A percentile compares a stretch with the other conserved stretches of the same genome.
Conservation (phyloP, 2,329 filamentous ascomycete species). For the Mollisiaceae sp. region DNA sequence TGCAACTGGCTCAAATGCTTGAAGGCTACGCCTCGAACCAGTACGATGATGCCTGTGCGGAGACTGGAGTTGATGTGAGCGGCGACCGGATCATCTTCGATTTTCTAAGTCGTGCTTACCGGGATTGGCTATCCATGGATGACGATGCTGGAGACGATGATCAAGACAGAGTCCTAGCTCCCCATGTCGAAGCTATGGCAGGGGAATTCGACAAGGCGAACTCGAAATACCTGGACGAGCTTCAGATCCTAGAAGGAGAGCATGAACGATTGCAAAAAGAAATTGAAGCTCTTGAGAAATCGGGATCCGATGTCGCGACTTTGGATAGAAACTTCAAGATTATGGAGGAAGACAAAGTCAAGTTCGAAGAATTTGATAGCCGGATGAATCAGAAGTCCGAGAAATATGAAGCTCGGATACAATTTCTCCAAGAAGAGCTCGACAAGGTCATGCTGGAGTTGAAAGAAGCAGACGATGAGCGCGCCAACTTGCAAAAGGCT, state of each 20-base stretch:
- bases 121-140: conserved; percentile 91
- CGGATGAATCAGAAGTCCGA: conserved; percentile 83
- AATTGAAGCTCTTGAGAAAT: conserved; percentile 88
- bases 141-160: conserved; percentile 88
- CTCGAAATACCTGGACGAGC: conserved; percentile 80
- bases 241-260: conserved; percentile 85
- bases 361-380: conserved; percentile 94
- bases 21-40: conserved; percentile 78
- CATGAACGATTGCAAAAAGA: conserved; percentile 81
- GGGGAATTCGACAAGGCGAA: conserved; percentile 85
- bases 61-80: conserved; percentile 84
- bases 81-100: conserved; percentile 94
- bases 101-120: conserved; percentile 88
- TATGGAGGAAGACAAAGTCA: conserved; percentile 90
- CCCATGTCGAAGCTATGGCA: conserved; percentile 88
- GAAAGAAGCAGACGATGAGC: conserved; percentile 81
- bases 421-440: conserved; percentile 85
- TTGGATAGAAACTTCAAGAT: conserved; percentile 91
- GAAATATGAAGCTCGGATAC: conserved; percentile 82
- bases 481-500: conserved; percentile 76
- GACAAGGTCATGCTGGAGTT: conserved; percentile 78
- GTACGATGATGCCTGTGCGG: conserved; percentile 89
- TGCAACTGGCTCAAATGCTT: conserved; percentile 95
- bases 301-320: conserved; percentile 80
- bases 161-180: conserved; percentile 76